Evolutionary conservation across 345 rosid genomes (phyloP).

Genomic region (Citrus hindsii): DNA sequence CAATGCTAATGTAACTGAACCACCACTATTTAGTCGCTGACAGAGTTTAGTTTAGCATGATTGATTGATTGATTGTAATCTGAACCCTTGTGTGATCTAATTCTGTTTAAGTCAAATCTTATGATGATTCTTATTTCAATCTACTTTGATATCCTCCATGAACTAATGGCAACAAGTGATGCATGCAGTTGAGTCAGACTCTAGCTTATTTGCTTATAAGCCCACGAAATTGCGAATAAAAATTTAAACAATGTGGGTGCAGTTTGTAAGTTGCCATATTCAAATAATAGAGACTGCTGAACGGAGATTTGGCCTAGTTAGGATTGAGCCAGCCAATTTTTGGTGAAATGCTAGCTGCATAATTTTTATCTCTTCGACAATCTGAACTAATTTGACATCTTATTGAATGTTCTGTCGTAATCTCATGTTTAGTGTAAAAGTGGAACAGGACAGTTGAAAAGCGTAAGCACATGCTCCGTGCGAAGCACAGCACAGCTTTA

Average conservation of each 20-base stretch:
- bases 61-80: conserved; percentile 7
- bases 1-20: conserved; percentile 13
- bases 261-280: no score
- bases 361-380: not conserved
- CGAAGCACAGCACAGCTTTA: no score
- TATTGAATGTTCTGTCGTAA: not conserved
- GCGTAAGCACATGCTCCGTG: conserved; percentile 28
- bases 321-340: no score
- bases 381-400: not conserved
- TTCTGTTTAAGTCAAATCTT: conserved; percentile 5
- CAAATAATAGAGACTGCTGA: no score
- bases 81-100: not conserved
- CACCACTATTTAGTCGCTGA: conserved; percentile 13
- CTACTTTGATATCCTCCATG: not conserved
- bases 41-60: conserved; percentile 13
- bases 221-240: no score
- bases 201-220: no score
- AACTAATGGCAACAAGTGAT: no score
- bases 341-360: no score
- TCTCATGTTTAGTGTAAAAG: conserved; percentile 36
- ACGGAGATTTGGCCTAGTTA: no score
- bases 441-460: conserved; percentile 39
- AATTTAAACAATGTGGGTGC: no score
- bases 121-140: conserved; percentile 2
- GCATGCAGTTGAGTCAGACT: no score